Percentiles rank a stretch among this genome's conserved stretches.
These are phyloP conservation scores for Mycogone perniciosa DNA, from an alignment of 2,329 filamentous ascomycete species.

Conservation along the genomic window DNA sequence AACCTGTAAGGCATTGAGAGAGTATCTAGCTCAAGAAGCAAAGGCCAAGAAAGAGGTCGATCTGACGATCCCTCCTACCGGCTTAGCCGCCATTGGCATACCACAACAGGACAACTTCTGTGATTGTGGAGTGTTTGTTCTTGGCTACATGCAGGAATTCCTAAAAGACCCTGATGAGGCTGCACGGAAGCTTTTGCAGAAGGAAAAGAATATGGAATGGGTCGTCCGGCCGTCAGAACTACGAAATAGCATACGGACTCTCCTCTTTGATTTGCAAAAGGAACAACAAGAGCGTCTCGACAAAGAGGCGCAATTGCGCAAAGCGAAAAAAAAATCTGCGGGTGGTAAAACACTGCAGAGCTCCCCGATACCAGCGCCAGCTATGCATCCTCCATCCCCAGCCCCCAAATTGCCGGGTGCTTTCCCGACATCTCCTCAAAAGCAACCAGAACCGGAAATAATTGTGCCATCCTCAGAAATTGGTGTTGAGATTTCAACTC, in stretches of 20 bases:
- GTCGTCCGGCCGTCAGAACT: conserved; percentile 53
- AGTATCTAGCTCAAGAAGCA: conserved; percentile 72
- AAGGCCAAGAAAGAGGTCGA: conserved; percentile 48
- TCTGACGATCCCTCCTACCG: conserved; percentile 32
- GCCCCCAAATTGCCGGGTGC: conserved; percentile 8
- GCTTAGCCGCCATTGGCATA: conserved; percentile 66
- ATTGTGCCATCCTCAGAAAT: not conserved
- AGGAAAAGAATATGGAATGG: conserved; percentile 42
- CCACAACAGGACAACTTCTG: conserved; percentile 77
- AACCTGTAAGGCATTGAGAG: conserved; percentile 62
- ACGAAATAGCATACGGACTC: conserved; percentile 57
- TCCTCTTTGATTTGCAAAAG: conserved; percentile 57
- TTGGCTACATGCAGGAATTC: conserved; percentile 81
- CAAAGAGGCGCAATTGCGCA: conserved; percentile 27
- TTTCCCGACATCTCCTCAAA: conserved; percentile 8
- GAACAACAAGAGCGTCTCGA: conserved; percentile 45
- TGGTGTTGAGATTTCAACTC: not conserved
- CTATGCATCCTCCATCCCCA: not conserved
- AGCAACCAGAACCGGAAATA: not conserved
- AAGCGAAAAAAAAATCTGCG: conserved; percentile 18
- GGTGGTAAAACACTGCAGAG: conserved; percentile 4
- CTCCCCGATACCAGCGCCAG: conserved; percentile 1
- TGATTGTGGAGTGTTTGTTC: conserved; percentile 83
- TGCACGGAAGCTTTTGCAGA: conserved; percentile 57
- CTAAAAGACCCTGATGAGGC: conserved; percentile 67